phyloP scores from a whole-genome alignment of 306 rosid genomes.

The Phaseolus lunatus region DNA sequence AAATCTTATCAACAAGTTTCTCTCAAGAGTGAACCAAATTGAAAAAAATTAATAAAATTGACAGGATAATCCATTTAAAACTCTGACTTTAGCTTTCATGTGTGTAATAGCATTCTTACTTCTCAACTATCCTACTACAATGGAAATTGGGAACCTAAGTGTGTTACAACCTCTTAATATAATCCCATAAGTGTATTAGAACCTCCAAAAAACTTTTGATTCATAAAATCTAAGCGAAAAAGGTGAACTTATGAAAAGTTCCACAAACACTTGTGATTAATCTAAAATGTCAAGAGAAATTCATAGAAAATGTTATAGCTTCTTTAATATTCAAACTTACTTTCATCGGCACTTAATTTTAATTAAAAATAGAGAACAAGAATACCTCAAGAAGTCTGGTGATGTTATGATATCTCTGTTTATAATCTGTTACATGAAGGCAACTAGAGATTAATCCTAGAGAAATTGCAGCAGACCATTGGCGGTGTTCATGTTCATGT shows the following conservation, averaged over 20 bases:
- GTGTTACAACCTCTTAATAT: constrained; percentile 15
- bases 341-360: background rate
- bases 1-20: constrained; percentile 24
- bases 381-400: constrained; percentile 87
- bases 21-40: constrained; percentile 21
- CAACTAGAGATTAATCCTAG: constrained; percentile 90
- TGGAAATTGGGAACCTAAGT: constrained; percentile 23
- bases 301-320: constrained; percentile 14
- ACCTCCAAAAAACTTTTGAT: constrained; percentile 13
- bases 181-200: constrained; percentile 7
- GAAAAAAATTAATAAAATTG: constrained; percentile 23
- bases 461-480: constrained; percentile 94
- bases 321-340: background rate
- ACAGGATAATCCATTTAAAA: constrained; percentile 38
- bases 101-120: constrained; percentile 6
- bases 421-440: constrained; percentile 91
- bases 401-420: constrained; percentile 79
- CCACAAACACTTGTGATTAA: background rate
- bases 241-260: background rate
- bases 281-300: constrained; percentile 9
- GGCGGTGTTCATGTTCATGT: constrained; percentile 88
- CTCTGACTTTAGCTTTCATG: constrained; percentile 29
- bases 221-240: constrained; percentile 35
- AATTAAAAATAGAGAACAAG: constrained; percentile 21
- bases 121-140: constrained; percentile 18